Conservation (phyloP, 2,329 filamentous ascomycete genomes). For the Fusarium citri region DNA sequence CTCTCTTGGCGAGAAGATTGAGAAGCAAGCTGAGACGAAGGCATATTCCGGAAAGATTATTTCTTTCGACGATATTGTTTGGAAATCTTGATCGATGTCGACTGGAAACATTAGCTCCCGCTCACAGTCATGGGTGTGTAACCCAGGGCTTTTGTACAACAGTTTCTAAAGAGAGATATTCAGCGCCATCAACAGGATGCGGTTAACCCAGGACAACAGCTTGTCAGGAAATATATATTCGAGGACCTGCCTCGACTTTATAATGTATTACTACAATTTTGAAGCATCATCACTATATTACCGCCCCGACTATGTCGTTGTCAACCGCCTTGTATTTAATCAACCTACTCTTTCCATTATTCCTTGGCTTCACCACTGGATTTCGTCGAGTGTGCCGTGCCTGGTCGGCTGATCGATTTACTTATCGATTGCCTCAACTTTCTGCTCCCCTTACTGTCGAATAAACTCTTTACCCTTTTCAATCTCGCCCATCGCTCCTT, state of each 20-base stretch:
- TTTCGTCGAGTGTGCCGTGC: slow-evolving; percentile 51
- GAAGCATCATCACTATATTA: background rate
- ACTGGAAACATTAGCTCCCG: no score
- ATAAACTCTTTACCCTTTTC: slow-evolving; percentile 76
- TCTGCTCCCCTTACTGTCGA: slow-evolving; percentile 72
- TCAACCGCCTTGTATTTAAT: slow-evolving; percentile 2
- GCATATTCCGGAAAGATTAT: slow-evolving; percentile 53
- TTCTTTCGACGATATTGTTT: slow-evolving; percentile 55
- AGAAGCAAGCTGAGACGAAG: slow-evolving; percentile 52
- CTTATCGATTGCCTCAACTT: slow-evolving; percentile 58
- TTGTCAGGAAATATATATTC: background rate
- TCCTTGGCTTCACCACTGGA: slow-evolving; percentile 38
- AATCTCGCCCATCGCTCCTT: slow-evolving; percentile 80
- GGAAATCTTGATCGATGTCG: slow-evolving; percentile 43
- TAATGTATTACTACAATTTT: slow-evolving; percentile 8
- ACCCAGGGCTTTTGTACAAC: background rate
- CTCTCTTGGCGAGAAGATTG: slow-evolving; percentile 45
- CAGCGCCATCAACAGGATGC: background rate
- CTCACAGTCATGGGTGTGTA: background rate
- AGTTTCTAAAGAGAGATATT: background rate
- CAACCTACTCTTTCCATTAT: background rate
- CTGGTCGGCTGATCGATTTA: slow-evolving; percentile 55
- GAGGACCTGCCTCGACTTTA: slow-evolving; percentile 7
- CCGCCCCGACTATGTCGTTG: slow-evolving; percentile 16
- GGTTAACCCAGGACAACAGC: background rate